Evolutionary conservation across 2,329 filamentous ascomycete genomes (phyloP).

Genomic region (Colletotrichum tropicicola): DNA sequence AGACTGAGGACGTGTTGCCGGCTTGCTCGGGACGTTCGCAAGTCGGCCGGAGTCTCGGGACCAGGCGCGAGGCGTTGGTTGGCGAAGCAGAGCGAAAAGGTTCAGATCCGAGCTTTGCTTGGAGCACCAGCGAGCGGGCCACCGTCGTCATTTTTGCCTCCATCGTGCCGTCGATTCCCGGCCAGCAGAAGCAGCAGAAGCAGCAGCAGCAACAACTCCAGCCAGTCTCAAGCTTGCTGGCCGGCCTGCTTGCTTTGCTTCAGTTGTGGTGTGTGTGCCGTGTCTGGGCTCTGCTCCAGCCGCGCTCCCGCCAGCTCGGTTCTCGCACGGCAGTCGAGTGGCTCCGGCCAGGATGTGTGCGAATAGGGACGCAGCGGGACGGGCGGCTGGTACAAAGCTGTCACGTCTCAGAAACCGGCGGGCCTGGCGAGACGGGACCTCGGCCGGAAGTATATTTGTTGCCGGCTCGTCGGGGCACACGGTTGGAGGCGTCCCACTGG

Average conservation of each 20-base stretch:
- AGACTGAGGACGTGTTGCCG: not conserved
- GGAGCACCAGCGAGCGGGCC: not conserved
- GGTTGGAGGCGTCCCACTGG: not conserved
- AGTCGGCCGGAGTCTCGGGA: not conserved
- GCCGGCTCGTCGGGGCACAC: not conserved
- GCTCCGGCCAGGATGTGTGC: not conserved
- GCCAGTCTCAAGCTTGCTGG: too few species aligned
- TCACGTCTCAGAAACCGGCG: slow-evolving; percentile 9
- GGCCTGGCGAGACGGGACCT: slow-evolving; percentile 6
- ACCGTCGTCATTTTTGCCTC: not conserved
- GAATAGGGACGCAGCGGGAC: not conserved
- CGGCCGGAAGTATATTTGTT: not conserved
- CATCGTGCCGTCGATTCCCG: not conserved
- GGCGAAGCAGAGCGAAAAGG: not conserved
- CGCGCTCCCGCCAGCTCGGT: not conserved
- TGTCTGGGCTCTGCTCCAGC: not conserved
- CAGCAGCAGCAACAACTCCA: too few species aligned
- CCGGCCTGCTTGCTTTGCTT: not conserved
- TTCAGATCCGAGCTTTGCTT: not conserved
- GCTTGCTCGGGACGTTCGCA: not conserved
- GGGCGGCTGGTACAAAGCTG: slow-evolving; percentile 3
- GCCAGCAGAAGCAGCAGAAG: too few species aligned
- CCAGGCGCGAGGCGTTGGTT: not conserved
- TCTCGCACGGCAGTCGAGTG: not conserved
- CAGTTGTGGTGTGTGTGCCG: not conserved